Evolutionary conservation across 805 yeast species (phyloP), one percentile per base, ranked within the genome.

Genomic region (Cyberlindnera saturnus): DNA sequence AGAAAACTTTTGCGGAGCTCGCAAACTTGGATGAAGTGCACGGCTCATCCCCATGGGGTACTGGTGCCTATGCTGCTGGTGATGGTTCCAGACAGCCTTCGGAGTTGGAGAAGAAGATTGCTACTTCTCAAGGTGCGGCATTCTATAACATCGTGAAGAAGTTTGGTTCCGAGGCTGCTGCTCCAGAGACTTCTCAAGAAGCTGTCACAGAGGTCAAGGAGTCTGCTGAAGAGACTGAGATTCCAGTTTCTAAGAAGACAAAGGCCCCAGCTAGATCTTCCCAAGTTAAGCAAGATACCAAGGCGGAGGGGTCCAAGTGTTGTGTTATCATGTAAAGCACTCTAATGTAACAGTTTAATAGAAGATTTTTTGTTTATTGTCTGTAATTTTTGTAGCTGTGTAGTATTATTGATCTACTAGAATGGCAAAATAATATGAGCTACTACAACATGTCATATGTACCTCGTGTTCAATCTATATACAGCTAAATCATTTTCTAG

Each of bases 11-110:
- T 63, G 72, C 73, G 9, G 72, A 72, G 50, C 55, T 81, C 46
- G 64, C 84, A 32, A 70, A 71, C 62, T 55, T 80, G 34, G 76
- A 73, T 3, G 87, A 84, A 66, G 72, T 78, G 36, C 93, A 83
- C 59, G 95, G 95, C 49, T 84, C 84, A 40, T 75, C 88, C 18
- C 79, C 95, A 38, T 87, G 89, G 87, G 96, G 95, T 61, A 82
- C 95, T 33, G 95, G 95, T 52, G 68, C 86, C 32, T 70, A 74
- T 55, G 89, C 95, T 31, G 86, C 79, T 38, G 69, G 73, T 39
- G 91, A 83, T 59, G 95, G 95, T 39, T 75, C 84, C 7, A 79
- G 93, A 69, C 67, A 69, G 50, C 83, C 88, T 29, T 53, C 80
- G 38, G 73, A 69, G 16, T 66, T 82, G 43, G 96, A 87, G 64